Percentiles rank a stretch among this genome's conserved stretches.
These are phyloP conservation scores for Gaeumannomyces sp. DNA, from an alignment of 2,329 filamentous ascomycete genomes.

Conservation along the genomic window DNA sequence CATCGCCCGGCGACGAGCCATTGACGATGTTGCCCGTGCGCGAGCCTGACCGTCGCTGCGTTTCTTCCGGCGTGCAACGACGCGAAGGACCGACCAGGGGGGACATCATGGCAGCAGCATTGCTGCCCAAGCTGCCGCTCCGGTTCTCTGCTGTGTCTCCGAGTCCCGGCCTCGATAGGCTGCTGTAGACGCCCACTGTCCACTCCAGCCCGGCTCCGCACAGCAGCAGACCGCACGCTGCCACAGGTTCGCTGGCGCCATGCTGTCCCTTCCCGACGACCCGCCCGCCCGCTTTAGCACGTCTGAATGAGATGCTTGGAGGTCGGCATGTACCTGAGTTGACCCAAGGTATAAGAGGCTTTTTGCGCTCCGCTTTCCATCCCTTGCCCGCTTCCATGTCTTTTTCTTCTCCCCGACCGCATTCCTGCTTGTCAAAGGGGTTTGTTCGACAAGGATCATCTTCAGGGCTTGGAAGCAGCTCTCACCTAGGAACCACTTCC, in stretches of 20 bases:
- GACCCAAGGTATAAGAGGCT: constrained; percentile 8
- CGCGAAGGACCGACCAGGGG: background rate
- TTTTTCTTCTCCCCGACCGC: background rate
- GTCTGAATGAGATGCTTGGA: background rate
- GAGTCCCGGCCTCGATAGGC: constrained; percentile 13
- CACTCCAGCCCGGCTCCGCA: background rate
- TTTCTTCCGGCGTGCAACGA: constrained; percentile 3
- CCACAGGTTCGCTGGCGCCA: background rate
- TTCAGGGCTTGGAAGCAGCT: background rate
- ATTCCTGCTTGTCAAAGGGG: constrained; percentile 1
- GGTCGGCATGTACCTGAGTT: constrained; percentile 6
- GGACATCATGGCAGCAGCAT: constrained; percentile 19
- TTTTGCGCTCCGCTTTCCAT: constrained; percentile 9
- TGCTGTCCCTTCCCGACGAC: background rate
- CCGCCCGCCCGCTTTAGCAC: background rate
- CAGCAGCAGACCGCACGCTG: background rate
- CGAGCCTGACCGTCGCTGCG: background rate
- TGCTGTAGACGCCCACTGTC: background rate
- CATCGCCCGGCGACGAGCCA: background rate
- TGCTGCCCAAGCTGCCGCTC: constrained; percentile 35
- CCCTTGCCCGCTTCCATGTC: constrained; percentile 9
- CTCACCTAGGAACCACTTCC: background rate
- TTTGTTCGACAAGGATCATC: background rate
- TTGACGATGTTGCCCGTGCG: background rate
- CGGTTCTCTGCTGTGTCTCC: background rate